Base-by-base conservation (phyloP, 192 early-diverging fungal genomes). In the Backusella circina region DNA sequence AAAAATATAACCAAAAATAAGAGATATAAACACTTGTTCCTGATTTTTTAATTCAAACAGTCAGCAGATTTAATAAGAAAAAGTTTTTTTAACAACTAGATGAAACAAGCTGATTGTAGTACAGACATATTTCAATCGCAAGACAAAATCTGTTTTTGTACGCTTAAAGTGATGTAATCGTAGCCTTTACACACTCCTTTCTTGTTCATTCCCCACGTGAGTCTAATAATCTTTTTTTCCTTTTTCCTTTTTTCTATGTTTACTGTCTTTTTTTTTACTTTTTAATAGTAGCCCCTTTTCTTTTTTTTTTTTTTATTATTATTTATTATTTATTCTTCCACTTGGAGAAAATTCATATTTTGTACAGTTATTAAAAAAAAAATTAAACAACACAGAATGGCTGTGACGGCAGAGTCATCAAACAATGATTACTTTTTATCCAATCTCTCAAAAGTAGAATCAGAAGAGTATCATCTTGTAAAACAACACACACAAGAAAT, bases 191-290 rank as follows among this genome's bases (percentile, higher is more conserved):
- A 4, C 26, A 23, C 23, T n/a, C 54, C 54, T 61, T 61, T 61
- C 54, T 61, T 61, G 54, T 61, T 61, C 54, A 61, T 61, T 61
- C 7, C 23, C 54, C 54, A 61, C 54, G 54, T 61, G 54, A 61
- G 54, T 61, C 23, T 61, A 61, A 61, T 13, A 57, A 23, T 61
- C 54, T 8, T 23, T 28, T 61, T 54, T 54, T 54, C 10, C 16
- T 50, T 54, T 54, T 54, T 51, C 50, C 50, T 41, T 41, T 15
- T 41, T 57, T 51, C 50, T 51, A 41, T 51, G 3, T 39, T 54
- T 61, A 26, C 23, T 57, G 54, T 30, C 26, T 28, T 57, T 57
- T 26, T 54, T 54, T 57, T 57, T 28, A 1, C 12, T 57, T 26
- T 61, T 61, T 28, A 28, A 61, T 61, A 61, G 26, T 61, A 61